Percentiles rank a stretch among this genome's conserved stretches.
Evolutionary conservation across 2,329 filamentous ascomycete species (phyloP).

Genomic region (Uncinocarpus reesii): DNA sequence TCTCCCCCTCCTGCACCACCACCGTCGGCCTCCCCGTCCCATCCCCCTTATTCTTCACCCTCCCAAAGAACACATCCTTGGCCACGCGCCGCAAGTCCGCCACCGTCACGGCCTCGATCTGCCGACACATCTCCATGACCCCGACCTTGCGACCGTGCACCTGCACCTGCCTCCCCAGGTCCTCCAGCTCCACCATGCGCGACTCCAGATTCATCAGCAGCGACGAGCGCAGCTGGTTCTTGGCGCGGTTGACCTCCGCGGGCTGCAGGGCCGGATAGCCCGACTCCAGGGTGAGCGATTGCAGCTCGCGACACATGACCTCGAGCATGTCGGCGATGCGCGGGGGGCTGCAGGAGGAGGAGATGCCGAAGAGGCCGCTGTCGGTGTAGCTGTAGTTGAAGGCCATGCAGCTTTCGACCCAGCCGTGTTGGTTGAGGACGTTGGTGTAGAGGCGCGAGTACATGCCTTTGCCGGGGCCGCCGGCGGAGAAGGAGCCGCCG

Average conservation of each 20-base stretch:
- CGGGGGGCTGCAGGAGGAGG: slow-evolving; percentile 69
- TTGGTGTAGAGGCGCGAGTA: slow-evolving; percentile 96
- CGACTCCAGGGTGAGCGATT: slow-evolving; percentile 61
- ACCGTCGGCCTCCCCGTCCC: slow-evolving; percentile 88
- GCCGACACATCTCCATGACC: slow-evolving; percentile 81
- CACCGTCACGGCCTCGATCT: slow-evolving; percentile 73
- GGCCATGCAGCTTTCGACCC: slow-evolving; percentile 90
- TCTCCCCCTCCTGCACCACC: slow-evolving; percentile 81
- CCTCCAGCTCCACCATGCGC: slow-evolving; percentile 94
- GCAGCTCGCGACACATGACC: slow-evolving; percentile 86
- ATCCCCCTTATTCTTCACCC: slow-evolving; percentile 60
- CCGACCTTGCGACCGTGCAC: slow-evolving; percentile 90
- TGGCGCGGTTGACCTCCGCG: slow-evolving; percentile 77
- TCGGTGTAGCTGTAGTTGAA: slow-evolving; percentile 98
- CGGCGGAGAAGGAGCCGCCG: slow-evolving; percentile 91
- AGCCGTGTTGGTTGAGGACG: slow-evolving; percentile 92
- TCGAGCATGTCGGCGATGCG: slow-evolving; percentile 78
- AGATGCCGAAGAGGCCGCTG: slow-evolving; percentile 88
- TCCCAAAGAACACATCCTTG: slow-evolving; percentile 62
- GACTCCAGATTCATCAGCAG: slow-evolving; percentile 96
- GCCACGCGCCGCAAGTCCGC: slow-evolving; percentile 75
- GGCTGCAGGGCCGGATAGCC: slow-evolving; percentile 63
- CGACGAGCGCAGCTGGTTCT: slow-evolving; percentile 86
- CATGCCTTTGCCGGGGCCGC: slow-evolving; percentile 97
- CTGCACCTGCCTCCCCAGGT: slow-evolving; percentile 87